These are phyloP conservation scores for Castanea sativa DNA, from an alignment of 306 rosid species.

Conservation along the genomic window DNA sequence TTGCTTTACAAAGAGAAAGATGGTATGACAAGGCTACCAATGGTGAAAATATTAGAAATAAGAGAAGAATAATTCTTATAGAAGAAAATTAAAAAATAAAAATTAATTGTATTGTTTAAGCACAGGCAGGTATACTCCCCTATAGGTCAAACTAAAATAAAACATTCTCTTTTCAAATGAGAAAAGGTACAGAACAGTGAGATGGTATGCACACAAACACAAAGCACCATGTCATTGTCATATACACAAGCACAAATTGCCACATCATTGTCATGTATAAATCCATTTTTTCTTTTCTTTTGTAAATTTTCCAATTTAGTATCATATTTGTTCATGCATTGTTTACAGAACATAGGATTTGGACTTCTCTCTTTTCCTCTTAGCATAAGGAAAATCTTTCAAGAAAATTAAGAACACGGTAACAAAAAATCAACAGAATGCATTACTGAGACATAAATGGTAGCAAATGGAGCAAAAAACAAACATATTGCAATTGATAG, in stretches of 20 bases:
- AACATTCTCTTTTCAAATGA: not conserved
- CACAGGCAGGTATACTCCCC: not conserved
- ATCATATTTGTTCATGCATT: not conserved
- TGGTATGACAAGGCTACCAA: not conserved
- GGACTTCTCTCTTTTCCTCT: not conserved
- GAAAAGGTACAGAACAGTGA: not conserved
- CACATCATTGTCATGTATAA: not conserved
- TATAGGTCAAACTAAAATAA: not conserved
- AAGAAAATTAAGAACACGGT: not conserved
- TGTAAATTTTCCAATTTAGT: not conserved
- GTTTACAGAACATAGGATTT: not conserved
- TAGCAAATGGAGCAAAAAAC: not conserved
- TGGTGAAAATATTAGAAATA: not conserved
- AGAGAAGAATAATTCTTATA: not conserved
- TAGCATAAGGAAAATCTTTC: not conserved
- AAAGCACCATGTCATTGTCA: not conserved
- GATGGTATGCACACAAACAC: not conserved
- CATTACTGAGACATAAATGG: not conserved
- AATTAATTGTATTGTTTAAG: not conserved
- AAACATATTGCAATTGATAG: conserved; percentile 8
- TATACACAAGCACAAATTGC: not conserved
- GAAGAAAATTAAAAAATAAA: not conserved
- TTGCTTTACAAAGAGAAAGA: not conserved
- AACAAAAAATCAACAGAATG: not conserved
- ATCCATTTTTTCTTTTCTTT: not conserved